Conservation (phyloP, 2,329 filamentous ascomycete genomes). For the Apiospora aurea region DNA sequence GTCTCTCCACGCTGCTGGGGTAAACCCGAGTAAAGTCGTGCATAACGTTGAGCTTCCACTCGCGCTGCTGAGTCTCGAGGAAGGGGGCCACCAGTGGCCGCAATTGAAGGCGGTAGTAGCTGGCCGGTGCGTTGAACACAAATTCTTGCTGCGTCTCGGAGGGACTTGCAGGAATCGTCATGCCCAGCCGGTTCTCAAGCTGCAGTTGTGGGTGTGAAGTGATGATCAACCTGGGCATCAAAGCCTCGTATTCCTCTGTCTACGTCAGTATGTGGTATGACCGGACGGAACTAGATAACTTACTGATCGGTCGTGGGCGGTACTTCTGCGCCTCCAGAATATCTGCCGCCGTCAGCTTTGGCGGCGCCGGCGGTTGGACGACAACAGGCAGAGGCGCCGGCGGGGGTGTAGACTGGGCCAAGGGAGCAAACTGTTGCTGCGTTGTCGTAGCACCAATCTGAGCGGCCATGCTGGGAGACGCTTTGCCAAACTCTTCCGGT, state of each 20-base stretch:
- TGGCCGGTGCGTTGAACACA: constrained; percentile 72
- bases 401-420: constrained; percentile 31
- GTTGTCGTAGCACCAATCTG: constrained; percentile 38
- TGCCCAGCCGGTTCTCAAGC: constrained; percentile 65
- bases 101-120: constrained; percentile 75
- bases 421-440: constrained; percentile 38
- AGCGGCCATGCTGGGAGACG: constrained; percentile 42
- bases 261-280: constrained; percentile 28
- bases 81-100: constrained; percentile 69
- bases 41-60: constrained; percentile 79
- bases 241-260: constrained; percentile 39
- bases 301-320: constrained; percentile 40
- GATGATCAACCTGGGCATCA: constrained; percentile 40
- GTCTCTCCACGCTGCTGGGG: constrained; percentile 59
- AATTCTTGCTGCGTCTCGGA: constrained; percentile 74
- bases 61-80: constrained; percentile 66
- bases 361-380: constrained; percentile 36
- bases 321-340: constrained; percentile 44
- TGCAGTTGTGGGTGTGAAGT: constrained; percentile 67
- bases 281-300: constrained; percentile 20
- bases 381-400: constrained; percentile 32
- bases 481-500: constrained; percentile 44
- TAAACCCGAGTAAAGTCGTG: constrained; percentile 71
- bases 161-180: constrained; percentile 70
- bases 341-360: constrained; percentile 40